Evolutionary conservation across 805 yeast species (phyloP).

Genomic region (Nakazawaea laoshanensis): DNA sequence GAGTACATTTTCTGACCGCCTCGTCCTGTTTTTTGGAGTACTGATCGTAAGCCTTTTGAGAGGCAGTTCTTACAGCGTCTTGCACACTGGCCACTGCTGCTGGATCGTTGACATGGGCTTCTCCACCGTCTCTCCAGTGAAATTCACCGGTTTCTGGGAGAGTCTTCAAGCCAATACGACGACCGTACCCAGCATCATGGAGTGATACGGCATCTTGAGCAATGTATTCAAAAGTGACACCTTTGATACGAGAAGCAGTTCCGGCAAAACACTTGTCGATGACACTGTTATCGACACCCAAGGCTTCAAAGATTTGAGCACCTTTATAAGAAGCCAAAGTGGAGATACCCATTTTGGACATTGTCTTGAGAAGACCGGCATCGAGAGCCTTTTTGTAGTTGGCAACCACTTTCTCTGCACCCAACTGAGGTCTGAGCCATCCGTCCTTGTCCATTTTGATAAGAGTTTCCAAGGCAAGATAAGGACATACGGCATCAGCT

Average conservation of each 20-base stretch:
- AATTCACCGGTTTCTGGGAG: constrained; percentile 97
- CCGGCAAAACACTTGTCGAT: constrained; percentile 95
- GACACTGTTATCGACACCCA: constrained; percentile 92
- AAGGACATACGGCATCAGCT: constrained; percentile 94
- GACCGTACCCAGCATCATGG: constrained; percentile 90
- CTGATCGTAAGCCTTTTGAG: constrained; percentile 85
- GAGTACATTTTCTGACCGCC: constrained; percentile 86
- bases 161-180: constrained; percentile 63
- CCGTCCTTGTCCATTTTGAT: constrained; percentile 78
- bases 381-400: constrained; percentile 84
- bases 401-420: constrained; percentile 52
- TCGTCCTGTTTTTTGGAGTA: constrained; percentile 87
- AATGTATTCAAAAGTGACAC: constrained; percentile 90
- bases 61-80: constrained; percentile 97
- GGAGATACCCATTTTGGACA: constrained; percentile 99
- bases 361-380: constrained; percentile 89
- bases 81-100: constrained; percentile 91
- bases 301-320: constrained; percentile 96
- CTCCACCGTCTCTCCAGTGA: constrained; percentile 99
- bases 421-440: constrained; percentile 46
- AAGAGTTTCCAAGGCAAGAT: constrained; percentile 84
- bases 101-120: constrained; percentile 90
- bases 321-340: constrained; percentile 98
- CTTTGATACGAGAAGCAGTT: constrained; percentile 94
- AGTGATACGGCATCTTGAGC: constrained; percentile 94